Base-by-base conservation (phyloP, 345 rosid species). In the Rhodomyrtus tomentosa region DNA sequence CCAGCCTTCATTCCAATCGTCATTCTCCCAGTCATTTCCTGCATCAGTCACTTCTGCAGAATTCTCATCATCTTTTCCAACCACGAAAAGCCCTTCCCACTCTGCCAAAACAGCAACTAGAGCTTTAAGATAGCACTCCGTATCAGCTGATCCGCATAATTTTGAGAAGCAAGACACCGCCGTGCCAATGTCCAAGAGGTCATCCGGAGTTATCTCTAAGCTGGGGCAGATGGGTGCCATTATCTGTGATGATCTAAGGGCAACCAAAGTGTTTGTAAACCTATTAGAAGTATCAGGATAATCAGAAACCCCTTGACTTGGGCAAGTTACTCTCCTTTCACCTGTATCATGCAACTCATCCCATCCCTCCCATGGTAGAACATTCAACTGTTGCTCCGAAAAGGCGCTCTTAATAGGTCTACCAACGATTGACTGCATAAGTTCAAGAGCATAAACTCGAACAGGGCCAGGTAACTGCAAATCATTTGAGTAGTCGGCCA, bases 1-100 rank as follows among this genome's bases (percentile, higher is more conserved):
- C 99, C 99, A 97, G 85, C 99, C 99, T 85, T 96, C 99, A 79
- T 94, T 93, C 99, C 99, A 97, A 82, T 89, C 96, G 86, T 94
- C 96, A 86, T 85, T 87, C 51, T 87, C 89, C 99, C 99, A 97
- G 86, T 87, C 91, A 55, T 88, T 91, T 90, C 90, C 94, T 84
- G 88, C 56, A 83, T 89, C 89, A 1, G 89, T 59, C 84, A 90
- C 87, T 87, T 88, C 96, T 59, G 85, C 73, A 82, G 92, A 68
- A 36, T 90, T 84, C 84, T 73, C 87, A 84, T 90, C 91, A 16
- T 89, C 92, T 58, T 83, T 89, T 87, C 86, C 87, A 58, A 59
- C 86, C 53, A 86, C 88, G 86, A 94, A 96, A 83, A 93, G 90
- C 85, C 93, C 94, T 90, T 95, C 99, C 99, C 99, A 96, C 90